These are phyloP conservation scores for Nepenthes alata DNA, from an alignment of 179 eudicot genomes.

Conservation along the genomic window DNA sequence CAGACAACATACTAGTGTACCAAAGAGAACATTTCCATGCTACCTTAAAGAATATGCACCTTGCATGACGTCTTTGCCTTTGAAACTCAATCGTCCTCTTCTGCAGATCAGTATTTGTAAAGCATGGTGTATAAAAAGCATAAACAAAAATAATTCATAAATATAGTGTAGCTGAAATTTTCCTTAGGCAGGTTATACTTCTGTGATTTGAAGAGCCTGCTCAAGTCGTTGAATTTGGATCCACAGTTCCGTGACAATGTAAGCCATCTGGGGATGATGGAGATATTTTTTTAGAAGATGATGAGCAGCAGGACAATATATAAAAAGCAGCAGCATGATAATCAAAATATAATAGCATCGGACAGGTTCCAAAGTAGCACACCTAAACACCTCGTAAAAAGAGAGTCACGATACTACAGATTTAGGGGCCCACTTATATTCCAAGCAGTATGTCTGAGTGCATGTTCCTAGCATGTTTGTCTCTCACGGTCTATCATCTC, in stretches of 20 bases:
- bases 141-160: background rate
- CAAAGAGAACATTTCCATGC: background rate
- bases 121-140: slow-evolving; percentile 3
- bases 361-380: no score
- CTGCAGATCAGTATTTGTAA: slow-evolving; percentile 23
- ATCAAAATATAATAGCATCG: background rate
- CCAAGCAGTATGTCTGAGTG: no score
- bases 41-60: slow-evolving; percentile 59
- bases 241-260: slow-evolving; percentile 76
- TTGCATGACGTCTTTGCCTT: slow-evolving; percentile 29
- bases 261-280: slow-evolving; percentile 40
- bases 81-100: slow-evolving; percentile 32
- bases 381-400: no score
- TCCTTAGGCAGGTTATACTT: slow-evolving; percentile 31
- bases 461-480: no score
- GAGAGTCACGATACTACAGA: no score
- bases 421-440: no score
- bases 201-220: slow-evolving; percentile 67
- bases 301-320: background rate
- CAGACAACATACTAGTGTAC: background rate
- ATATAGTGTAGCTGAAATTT: background rate
- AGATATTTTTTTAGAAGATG: background rate
- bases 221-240: slow-evolving; percentile 85
- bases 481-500: no score
- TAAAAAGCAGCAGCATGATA: background rate